A percentile compares a stretch with the other conserved stretches of the same genome.
These are phyloP conservation scores for Penicillium sp. DNA, from an alignment of 2,329 filamentous ascomycete species.

Conservation along the genomic window DNA sequence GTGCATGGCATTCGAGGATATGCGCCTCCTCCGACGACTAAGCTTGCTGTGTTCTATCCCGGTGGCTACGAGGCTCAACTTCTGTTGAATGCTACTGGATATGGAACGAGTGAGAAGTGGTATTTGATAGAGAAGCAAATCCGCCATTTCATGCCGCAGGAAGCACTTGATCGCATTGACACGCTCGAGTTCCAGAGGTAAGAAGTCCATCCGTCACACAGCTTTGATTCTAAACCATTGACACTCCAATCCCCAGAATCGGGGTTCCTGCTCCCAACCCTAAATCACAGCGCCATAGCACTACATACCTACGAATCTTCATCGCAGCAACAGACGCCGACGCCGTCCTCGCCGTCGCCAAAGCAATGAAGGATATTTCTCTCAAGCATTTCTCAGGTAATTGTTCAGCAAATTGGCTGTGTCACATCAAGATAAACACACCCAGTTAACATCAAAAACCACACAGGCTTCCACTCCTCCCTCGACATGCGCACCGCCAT, in stretches of 20 bases:
- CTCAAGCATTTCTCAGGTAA: constrained; percentile 46
- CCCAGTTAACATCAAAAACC: too few relatives aligned
- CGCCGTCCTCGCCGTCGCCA: constrained; percentile 29
- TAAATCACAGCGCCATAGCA: constrained; percentile 40
- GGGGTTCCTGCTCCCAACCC: constrained; percentile 42
- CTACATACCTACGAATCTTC: constrained; percentile 48
- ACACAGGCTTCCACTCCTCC: constrained; percentile 44
- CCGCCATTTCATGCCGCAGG: constrained; percentile 42
- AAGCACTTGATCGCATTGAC: constrained; percentile 43
- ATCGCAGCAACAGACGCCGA: constrained; percentile 36
- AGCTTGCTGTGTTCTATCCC: constrained; percentile 50
- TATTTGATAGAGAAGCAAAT: constrained; percentile 50
- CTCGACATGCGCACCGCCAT: constrained; percentile 43
- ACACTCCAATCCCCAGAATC: constrained; percentile 20
- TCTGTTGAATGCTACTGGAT: constrained; percentile 47
- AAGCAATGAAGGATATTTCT: constrained; percentile 34
- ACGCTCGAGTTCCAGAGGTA: constrained; percentile 53
- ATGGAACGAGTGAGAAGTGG: constrained; percentile 50
- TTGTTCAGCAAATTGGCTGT: too few relatives aligned
- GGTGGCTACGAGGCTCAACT: constrained; percentile 49
- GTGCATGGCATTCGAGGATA: constrained; percentile 43
- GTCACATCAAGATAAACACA: too few relatives aligned
- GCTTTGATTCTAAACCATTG: not conserved
- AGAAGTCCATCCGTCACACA: not conserved
- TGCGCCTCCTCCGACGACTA: constrained; percentile 51